Conservation (phyloP, 768 basidiomycete species). For the Roridomyces roridus region DNA sequence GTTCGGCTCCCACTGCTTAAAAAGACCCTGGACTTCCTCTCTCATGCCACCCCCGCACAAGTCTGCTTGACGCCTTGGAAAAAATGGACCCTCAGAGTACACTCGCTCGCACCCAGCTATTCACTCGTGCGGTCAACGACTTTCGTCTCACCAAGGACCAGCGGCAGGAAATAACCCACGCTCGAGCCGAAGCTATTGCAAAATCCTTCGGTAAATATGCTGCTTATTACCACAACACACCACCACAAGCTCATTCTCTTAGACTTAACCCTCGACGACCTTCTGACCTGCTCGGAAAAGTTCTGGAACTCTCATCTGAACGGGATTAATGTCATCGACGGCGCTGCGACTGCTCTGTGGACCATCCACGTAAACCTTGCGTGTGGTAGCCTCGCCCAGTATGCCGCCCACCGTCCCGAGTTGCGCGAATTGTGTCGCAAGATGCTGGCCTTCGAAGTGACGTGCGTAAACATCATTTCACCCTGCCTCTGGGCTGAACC, state of each 20-base stretch:
- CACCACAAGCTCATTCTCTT: not conserved
- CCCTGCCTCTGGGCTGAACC: not conserved
- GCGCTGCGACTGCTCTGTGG: slow-evolving; percentile 35
- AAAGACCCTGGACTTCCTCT: no score
- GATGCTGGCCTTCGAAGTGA: slow-evolving; percentile 31
- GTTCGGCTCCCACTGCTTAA: no score
- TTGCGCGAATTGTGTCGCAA: slow-evolving; percentile 29
- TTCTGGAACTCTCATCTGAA: slow-evolving; percentile 42
- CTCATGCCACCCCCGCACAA: no score
- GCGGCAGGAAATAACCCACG: slow-evolving; percentile 22
- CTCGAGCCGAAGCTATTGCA: slow-evolving; percentile 26
- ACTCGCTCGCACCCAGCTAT: not conserved
- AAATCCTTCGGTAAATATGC: slow-evolving; percentile 23
- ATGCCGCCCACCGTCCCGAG: slow-evolving; percentile 28
- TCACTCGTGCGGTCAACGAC: slow-evolving; percentile 1
- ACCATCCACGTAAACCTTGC: slow-evolving; percentile 43
- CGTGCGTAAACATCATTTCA: slow-evolving; percentile 17
- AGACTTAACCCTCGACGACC: slow-evolving; percentile 38
- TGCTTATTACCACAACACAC: not conserved
- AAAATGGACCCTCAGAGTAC: no score
- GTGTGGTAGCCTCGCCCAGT: slow-evolving; percentile 38
- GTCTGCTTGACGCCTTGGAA: no score
- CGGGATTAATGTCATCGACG: slow-evolving; percentile 36
- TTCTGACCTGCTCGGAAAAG: slow-evolving; percentile 33
- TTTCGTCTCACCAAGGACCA: slow-evolving; percentile 4